phyloP scores from a whole-genome alignment of 2,329 filamentous ascomycete genomes.

The Cadophora malorum region DNA sequence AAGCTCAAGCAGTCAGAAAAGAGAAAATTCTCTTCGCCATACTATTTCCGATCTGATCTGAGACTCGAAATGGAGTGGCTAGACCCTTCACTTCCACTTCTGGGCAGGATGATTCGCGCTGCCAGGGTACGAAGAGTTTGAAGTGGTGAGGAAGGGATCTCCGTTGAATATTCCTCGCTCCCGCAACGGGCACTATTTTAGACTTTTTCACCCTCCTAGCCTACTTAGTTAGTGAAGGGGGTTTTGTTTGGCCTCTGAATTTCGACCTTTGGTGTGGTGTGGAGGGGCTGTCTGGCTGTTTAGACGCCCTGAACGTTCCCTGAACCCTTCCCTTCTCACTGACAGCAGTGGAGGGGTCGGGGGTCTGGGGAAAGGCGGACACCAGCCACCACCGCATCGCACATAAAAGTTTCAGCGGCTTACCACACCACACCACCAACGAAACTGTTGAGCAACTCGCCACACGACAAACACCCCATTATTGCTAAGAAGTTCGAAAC shows the following conservation, averaged over 20 bases:
- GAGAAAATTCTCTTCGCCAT: neutral
- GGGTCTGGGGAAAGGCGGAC: neutral
- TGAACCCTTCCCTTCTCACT: conserved; percentile 1
- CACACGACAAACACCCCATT: conserved; percentile 13
- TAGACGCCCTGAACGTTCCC: conserved; percentile 14
- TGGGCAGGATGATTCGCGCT: neutral
- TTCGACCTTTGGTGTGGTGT: neutral
- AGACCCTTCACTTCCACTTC: neutral
- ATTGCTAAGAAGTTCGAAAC: conserved; percentile 6
- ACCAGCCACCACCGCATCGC: conserved; percentile 6
- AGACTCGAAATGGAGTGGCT: neutral
- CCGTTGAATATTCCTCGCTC: conserved; percentile 3
- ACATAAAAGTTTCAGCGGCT: neutral
- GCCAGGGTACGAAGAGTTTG: neutral
- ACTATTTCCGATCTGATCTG: conserved; percentile 7
- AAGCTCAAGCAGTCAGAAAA: neutral
- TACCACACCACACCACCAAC: conserved; percentile 8
- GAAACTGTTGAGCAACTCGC: conserved; percentile 16
- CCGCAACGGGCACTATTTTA: conserved; percentile 15
- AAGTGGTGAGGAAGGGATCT: conserved; percentile 2
- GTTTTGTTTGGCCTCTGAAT: neutral
- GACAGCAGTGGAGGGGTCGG: neutral
- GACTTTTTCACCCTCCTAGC: neutral
- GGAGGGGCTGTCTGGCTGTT: neutral
- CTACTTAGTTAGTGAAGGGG: neutral